phyloP scores from a whole-genome alignment of 495 filamentous ascomycete species.

The Margaritispora aquatica region DNA sequence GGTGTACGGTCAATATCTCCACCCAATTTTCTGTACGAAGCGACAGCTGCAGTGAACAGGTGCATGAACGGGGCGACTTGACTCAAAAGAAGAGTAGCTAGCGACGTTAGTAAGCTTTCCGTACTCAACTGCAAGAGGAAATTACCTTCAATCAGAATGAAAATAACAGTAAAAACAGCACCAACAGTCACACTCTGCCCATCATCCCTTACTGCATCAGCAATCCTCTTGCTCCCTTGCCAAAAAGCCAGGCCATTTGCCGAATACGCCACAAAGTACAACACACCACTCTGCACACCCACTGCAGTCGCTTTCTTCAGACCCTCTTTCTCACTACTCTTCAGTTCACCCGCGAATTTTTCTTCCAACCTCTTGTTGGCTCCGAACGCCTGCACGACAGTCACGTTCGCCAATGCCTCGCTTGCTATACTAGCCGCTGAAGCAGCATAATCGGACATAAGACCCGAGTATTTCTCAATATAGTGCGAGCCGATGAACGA shows the following conservation, averaged over 20 bases:
- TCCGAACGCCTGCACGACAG: constrained; percentile 44
- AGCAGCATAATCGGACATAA: constrained; percentile 44
- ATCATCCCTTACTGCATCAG: constrained; percentile 36
- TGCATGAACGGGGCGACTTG: constrained; percentile 58
- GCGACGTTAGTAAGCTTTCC: constrained; percentile 36
- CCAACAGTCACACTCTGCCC: constrained; percentile 45
- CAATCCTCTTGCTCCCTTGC: constrained; percentile 52
- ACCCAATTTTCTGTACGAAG: constrained; percentile 43
- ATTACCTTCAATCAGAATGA: constrained; percentile 56
- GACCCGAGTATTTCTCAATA: constrained; percentile 51
- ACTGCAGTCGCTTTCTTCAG: constrained; percentile 53
- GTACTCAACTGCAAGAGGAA: constrained; percentile 31
- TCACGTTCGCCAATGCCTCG: constrained; percentile 38
- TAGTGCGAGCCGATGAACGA: constrained; percentile 53
- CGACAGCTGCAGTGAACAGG: constrained; percentile 48
- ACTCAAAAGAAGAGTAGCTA: constrained; percentile 31
- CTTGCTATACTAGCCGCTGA: constrained; percentile 41
- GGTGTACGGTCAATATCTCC: constrained; percentile 47
- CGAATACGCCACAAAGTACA: constrained; percentile 61
- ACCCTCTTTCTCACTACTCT: constrained; percentile 39
- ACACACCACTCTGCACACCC: constrained; percentile 50
- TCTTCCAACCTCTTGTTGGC: constrained; percentile 40
- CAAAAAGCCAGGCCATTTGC: constrained; percentile 61
- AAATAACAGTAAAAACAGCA: constrained; percentile 57
- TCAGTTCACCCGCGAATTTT: constrained; percentile 46